Evolutionary conservation across 371 early-diverging fungal genomes (phyloP), one percentile per base, ranked within the genome.

Genomic region (Rhizopus arrhizus): DNA sequence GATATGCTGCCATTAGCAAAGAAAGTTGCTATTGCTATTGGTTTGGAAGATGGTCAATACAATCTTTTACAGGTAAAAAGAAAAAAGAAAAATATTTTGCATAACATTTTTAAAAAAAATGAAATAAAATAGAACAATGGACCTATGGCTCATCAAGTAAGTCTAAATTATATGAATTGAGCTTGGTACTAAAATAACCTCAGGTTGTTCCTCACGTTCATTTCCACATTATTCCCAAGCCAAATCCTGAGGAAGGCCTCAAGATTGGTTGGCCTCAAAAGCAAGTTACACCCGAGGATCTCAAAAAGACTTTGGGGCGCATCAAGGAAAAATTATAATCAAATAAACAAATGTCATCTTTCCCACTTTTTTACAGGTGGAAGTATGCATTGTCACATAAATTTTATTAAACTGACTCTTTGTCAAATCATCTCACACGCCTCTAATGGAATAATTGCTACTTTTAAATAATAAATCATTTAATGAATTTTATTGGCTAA

Each of bases 1-100:
- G 98, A 95, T 59, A 62, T 94, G 33, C 74, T 95, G 59, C 96
- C 95, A 8, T 78, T 90, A n/a, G 94, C 96, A 56, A 93, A 94
- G 75, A 91, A 93, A 79, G 82, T 96, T 36, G 95, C 92, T 7
- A 50, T 73, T 33, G 91, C 91, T 7, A 66, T 83, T 38, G 89
- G 88, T 22, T 77, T 84, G 43, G 82, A 83, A 22, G 66, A 58
- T 40, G 57, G 62, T 32, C 75, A 74, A 57, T 97, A 97, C 86
- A 97, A 97, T 78, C 70, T 97, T 49, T 75, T 97, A 41, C 96
- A 97, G 89, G 92, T 70, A 76, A 67, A 41, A 12, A 35, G 3
- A 40, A 48, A 11, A 29, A 8, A 31, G 9, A 36, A 12, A 10
- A 36, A 40, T 2, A 11, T 15, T 13, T 49, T 11, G 11, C 4